Evolutionary conservation across 371 early-diverging fungal genomes (phyloP).

Genomic region (Funneliformis caledonium): DNA sequence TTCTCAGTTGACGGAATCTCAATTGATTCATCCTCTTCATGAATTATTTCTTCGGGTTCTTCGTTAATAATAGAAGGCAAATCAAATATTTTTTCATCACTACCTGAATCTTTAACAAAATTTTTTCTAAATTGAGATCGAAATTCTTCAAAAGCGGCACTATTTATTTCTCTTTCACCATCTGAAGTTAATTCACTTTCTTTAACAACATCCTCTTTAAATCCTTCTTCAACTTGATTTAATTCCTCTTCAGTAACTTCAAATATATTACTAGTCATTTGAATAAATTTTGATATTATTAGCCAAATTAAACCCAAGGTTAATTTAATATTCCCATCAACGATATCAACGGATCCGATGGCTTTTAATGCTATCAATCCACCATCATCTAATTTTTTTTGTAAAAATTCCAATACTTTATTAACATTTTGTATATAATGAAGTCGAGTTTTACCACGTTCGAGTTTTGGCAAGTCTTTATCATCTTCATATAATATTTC

Average conservation of each 20-base stretch:
- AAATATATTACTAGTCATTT: slow-evolving; percentile 18
- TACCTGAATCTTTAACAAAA: background rate
- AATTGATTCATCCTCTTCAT: background rate
- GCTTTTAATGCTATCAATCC: slow-evolving; percentile 63
- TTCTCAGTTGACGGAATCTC: background rate
- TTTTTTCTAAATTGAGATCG: background rate
- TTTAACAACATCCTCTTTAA: background rate
- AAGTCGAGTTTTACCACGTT: slow-evolving; percentile 71
- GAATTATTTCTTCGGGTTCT: background rate
- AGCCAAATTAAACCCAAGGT: slow-evolving; percentile 86
- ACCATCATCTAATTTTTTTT: slow-evolving; percentile 59
- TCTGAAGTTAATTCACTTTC: background rate
- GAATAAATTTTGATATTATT: slow-evolving; percentile 74
- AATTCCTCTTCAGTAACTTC: slow-evolving; percentile 14
- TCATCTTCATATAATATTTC: slow-evolving; percentile 60
- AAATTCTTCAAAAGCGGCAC: background rate
- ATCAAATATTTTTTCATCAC: background rate
- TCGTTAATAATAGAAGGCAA: background rate
- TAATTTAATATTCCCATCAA: slow-evolving; percentile 84
- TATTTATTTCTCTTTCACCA: background rate
- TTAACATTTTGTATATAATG: slow-evolving; percentile 83
- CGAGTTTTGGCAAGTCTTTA: slow-evolving; percentile 56
- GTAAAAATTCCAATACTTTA: slow-evolving; percentile 71
- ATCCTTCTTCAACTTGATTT: background rate
- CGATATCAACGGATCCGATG: slow-evolving; percentile 84